A percentile compares a stretch with the other conserved stretches of the same genome.
Conservation (phyloP, 2,329 filamentous ascomycete species). For the Cercospora sp. region DNA sequence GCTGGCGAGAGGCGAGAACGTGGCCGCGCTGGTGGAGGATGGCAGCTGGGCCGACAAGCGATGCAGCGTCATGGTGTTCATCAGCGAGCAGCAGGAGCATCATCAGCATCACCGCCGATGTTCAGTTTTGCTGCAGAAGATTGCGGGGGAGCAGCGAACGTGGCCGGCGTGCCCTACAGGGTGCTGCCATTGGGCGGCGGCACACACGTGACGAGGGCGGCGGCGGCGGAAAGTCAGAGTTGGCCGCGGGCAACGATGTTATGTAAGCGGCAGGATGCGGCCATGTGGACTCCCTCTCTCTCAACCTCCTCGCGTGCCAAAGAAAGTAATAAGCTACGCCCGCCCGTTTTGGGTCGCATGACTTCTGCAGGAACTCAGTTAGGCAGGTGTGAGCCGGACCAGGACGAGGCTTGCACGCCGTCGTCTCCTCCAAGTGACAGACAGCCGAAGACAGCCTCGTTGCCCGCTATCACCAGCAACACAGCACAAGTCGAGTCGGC, state of each 20-base stretch:
- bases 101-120: neutral
- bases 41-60: neutral
- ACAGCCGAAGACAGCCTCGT: no score
- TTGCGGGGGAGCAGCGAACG: neutral
- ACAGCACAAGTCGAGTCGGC: no score
- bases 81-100: neutral
- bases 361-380: neutral
- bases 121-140: neutral
- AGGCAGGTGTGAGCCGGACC: constrained; percentile 1
- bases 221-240: neutral
- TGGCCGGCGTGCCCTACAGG: neutral
- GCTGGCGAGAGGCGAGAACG: neutral
- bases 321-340: neutral
- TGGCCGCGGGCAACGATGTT: neutral
- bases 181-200: neutral
- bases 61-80: neutral
- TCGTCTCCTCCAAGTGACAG: no score
- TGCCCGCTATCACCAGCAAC: no score
- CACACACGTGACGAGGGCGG: neutral
- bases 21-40: neutral
- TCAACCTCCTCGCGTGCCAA: neutral
- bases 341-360: neutral
- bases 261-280: neutral
- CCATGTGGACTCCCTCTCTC: neutral
- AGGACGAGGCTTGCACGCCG: no score